A percentile compares a stretch with the other conserved stretches of the same genome.
Conservation (phyloP, 257 asterid species). For the Solanum pinnatisectum region DNA sequence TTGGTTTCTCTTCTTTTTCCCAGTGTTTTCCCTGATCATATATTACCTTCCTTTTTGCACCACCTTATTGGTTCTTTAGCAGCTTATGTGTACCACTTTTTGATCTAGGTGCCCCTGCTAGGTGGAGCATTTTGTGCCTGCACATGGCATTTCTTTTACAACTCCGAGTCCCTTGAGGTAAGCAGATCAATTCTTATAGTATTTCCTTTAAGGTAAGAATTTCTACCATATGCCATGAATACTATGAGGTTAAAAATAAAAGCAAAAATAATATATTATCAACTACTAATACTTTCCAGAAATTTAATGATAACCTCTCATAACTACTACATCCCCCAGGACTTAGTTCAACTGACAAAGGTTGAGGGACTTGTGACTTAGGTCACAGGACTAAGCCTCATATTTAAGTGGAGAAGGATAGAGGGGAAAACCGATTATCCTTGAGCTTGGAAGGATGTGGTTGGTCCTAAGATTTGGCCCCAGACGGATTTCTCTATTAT, state of each 20-base stretch:
- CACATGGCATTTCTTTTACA: conserved; percentile 99
- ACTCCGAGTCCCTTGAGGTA: conserved; percentile 93
- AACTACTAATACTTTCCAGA: not conserved
- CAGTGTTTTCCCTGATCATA: not conserved
- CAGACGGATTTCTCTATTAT: not conserved
- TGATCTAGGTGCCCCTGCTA: conserved; percentile 70
- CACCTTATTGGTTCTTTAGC: not conserved
- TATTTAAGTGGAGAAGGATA: not conserved
- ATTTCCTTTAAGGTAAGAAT: not conserved
- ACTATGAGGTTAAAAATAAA: not conserved
- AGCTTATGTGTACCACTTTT: not conserved
- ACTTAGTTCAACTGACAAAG: not conserved
- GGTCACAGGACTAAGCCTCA: not conserved
- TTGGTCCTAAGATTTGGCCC: not conserved
- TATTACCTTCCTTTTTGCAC: not conserved
- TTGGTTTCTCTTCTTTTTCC: not conserved
- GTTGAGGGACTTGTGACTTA: not conserved
- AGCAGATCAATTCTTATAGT: not conserved
- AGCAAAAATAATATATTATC: not conserved
- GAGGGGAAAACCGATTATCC: not conserved
- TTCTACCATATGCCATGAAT: not conserved
- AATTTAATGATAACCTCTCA: not conserved
- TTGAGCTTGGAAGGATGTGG: not conserved
- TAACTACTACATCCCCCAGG: not conserved
- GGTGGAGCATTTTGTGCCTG: conserved; percentile 99